A percentile compares a stretch with the other conserved stretches of the same genome.
Evolutionary conservation across 1,284 basidiomycete species (phyloP).

Genomic region (Cryptococcus hybrid): DNA sequence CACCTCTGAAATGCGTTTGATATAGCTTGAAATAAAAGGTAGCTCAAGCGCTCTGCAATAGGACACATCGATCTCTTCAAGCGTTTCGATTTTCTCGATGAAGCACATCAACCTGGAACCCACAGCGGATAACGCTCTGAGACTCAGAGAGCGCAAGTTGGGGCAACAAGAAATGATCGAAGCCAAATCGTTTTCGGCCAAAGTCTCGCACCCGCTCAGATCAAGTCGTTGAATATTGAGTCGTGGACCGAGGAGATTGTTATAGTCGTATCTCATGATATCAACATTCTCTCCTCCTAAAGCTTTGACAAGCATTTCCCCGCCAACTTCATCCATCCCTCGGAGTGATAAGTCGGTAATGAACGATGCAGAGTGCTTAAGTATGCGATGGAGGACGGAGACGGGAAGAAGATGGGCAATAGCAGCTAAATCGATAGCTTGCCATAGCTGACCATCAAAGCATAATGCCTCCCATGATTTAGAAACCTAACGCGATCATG

Average conservation of each 20-base stretch:
- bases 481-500: conserved; percentile 62
- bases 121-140: conserved; percentile 68
- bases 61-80: conserved; percentile 68
- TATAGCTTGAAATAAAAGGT: conserved; percentile 53
- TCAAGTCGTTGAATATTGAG: conserved; percentile 56
- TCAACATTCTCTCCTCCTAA: conserved; percentile 9
- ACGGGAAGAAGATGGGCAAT: conserved; percentile 55
- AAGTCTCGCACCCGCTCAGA: conserved; percentile 66
- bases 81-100: conserved; percentile 5
- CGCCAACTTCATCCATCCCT: conserved; percentile 61
- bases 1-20: conserved; percentile 24
- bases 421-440: conserved; percentile 59
- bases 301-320: conserved; percentile 34
- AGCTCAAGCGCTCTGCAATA: conserved; percentile 70
- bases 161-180: conserved; percentile 69
- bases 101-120: conserved; percentile 30
- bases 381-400: conserved; percentile 30
- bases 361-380: conserved; percentile 59
- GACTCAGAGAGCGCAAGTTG: conserved; percentile 58
- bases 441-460: conserved; percentile 89
- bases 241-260: too few relatives aligned
- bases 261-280: too few relatives aligned
- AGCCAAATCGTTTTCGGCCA: conserved; percentile 67
- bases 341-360: conserved; percentile 63
- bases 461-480: conserved; percentile 73